phyloP scores from a whole-genome alignment of 768 basidiomycete species.

The Boletus edulis region DNA sequence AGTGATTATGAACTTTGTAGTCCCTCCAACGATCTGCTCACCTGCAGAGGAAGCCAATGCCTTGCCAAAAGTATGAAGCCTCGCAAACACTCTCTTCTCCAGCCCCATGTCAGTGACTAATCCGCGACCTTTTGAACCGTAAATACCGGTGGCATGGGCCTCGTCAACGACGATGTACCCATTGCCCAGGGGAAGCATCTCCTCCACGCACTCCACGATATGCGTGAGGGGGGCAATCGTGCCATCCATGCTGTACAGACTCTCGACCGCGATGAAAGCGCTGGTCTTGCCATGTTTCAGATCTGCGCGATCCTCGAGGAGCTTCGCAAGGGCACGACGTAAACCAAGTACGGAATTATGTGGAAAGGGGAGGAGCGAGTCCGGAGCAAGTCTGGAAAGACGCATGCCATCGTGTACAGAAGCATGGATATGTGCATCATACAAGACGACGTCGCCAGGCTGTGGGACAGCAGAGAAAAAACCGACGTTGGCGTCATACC shows the following conservation, averaged over 20 bases:
- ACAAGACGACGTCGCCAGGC: constrained; percentile 69
- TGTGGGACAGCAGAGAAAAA: constrained; percentile 84
- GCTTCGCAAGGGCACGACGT: constrained; percentile 38
- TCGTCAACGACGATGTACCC: constrained; percentile 85
- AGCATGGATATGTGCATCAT: constrained; percentile 89
- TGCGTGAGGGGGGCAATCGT: constrained; percentile 74
- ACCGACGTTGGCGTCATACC: constrained; percentile 89
- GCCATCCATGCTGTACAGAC: constrained; percentile 95
- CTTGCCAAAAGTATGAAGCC: constrained; percentile 93
- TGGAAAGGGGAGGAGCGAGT: constrained; percentile 48
- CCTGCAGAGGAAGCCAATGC: constrained; percentile 84
- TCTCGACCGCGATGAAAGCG: constrained; percentile 85
- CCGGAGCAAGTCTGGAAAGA: constrained; percentile 45
- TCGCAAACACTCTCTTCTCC: constrained; percentile 66
- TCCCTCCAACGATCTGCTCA: constrained; percentile 35
- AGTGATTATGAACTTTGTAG: neutral
- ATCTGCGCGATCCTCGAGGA: constrained; percentile 37
- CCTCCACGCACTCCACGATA: constrained; percentile 63
- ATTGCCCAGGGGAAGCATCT: constrained; percentile 58
- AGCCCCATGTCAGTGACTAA: constrained; percentile 69
- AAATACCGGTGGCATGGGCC: constrained; percentile 91
- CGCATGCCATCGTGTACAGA: constrained; percentile 89
- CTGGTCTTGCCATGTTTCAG: constrained; percentile 41
- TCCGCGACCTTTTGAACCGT: constrained; percentile 76
- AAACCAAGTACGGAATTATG: constrained; percentile 71